Base-by-base conservation (phyloP, 73 alveolate species). In the Paramecium tetraurelia region DNA sequence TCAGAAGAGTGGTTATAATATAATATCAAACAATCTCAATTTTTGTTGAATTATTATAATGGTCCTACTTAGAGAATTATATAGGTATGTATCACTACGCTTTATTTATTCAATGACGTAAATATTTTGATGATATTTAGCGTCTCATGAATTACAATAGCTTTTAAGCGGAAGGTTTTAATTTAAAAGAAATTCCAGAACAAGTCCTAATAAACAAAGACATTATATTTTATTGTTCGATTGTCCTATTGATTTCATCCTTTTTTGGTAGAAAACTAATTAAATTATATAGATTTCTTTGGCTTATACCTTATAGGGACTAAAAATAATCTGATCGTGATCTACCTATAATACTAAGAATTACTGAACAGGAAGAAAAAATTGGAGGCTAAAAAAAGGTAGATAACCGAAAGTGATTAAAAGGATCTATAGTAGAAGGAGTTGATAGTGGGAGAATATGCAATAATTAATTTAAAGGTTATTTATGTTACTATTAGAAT, bases 401-500 rank as follows among this genome's bases (percentile, higher is more conserved):
- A 33, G 21, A 1, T 22, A 3, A 40, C 21, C 9, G 75, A 24
- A 44, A 46, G 57, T 80, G 90, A 48, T 31, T 18, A 24, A 22
- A 41, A 22, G 6, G 90, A 80, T 44, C 16, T 43, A n/a, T 11
- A 40, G 3, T 44, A 80, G 21, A 80, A 80, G 43, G 27, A 21
- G 24, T 80, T 80, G 29, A 48, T 80, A 8, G 29, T 80, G 14
- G 71, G 48, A 80, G 90, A 80, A 41, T 80, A 80, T 80, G n/a
- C 7, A 27, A 35, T 80, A 21, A 44, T 80, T 4, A 80, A 80
- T 80, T 46, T 80, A 20, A 80, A 80, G 48, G 44, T 80, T 1
- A 11, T 48, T 3, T 80, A 41, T 27, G 16, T 80, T 7, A 48
- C 57, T 21, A 80, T 80, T 11, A 80, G 72, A 80, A 46, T 31